phyloP scores from a whole-genome alignment of 2,329 filamentous ascomycete genomes.

The Aspergillus oerlinghausenensis region DNA sequence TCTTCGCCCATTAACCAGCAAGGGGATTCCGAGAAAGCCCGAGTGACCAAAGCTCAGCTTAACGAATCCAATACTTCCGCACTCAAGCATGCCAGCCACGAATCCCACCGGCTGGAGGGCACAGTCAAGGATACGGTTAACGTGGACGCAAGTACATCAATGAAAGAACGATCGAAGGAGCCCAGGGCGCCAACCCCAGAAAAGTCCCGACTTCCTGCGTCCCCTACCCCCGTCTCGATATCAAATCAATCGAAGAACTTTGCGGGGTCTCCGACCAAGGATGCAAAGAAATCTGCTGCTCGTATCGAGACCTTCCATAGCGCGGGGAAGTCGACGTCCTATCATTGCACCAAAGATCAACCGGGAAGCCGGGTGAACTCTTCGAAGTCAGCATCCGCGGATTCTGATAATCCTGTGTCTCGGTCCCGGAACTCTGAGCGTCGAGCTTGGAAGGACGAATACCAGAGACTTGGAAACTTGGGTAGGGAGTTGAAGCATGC shows the following conservation, averaged over 20 bases:
- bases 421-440: slow-evolving; percentile 32
- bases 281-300: slow-evolving; percentile 33
- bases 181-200: slow-evolving; percentile 25
- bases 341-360: slow-evolving; percentile 25
- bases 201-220: slow-evolving; percentile 34
- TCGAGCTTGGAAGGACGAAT: slow-evolving; percentile 41
- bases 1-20: slow-evolving; percentile 22
- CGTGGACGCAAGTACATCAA: slow-evolving; percentile 22
- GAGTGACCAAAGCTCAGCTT: slow-evolving; percentile 15
- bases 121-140: slow-evolving; percentile 18
- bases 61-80: slow-evolving; percentile 6
- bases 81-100: slow-evolving; percentile 13
- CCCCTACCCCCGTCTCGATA: slow-evolving; percentile 31
- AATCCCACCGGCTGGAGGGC: slow-evolving; percentile 13
- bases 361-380: slow-evolving; percentile 21
- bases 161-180: slow-evolving; percentile 33
- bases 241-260: slow-evolving; percentile 20
- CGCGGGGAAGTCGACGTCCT: slow-evolving; percentile 38
- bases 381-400: slow-evolving; percentile 26
- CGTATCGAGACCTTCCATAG: slow-evolving; percentile 37
- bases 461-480: slow-evolving; percentile 38
- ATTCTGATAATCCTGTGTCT: slow-evolving; percentile 16
- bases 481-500: slow-evolving; percentile 46
- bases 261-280: slow-evolving; percentile 42
- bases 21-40: slow-evolving; percentile 16